These are phyloP conservation scores for Paracamarosporium sp. DNA, from an alignment of 2,329 filamentous ascomycete species.

Conservation along the genomic window DNA sequence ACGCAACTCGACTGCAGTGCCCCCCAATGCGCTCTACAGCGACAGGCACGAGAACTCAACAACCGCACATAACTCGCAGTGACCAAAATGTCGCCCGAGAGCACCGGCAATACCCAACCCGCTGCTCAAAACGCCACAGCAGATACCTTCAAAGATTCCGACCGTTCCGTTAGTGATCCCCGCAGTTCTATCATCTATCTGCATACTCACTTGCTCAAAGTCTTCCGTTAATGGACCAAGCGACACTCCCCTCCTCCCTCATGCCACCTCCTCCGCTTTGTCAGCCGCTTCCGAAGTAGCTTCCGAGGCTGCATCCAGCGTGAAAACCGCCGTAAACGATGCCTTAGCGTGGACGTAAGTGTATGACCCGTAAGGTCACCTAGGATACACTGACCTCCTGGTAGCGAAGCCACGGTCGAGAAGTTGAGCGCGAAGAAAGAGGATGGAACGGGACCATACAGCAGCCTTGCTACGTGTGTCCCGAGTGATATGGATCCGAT, in stretches of 20 bases:
- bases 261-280: not conserved
- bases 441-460: conserved; percentile 38
- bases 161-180: not conserved
- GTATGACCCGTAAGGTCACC: too few species aligned
- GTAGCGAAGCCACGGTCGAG: conserved; percentile 29
- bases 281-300: not conserved
- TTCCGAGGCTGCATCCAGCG: not conserved
- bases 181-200: too few species aligned
- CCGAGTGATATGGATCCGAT: conserved; percentile 44
- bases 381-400: not conserved
- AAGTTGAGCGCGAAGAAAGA: conserved; percentile 24
- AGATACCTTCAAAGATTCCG: not conserved
- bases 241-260: not conserved
- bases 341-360: conserved; percentile 30
- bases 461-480: conserved; percentile 37
- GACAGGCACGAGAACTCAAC: not conserved
- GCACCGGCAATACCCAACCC: not conserved
- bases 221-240: not conserved
- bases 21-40: not conserved
- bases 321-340: conserved; percentile 27
- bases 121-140: not conserved
- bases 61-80: not conserved
- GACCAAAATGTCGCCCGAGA: conserved; percentile 16
- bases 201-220: not conserved
- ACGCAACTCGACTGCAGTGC: not conserved